phyloP scores from a whole-genome alignment of 1,284 basidiomycete species.

The Puccinia novopanici region DNA sequence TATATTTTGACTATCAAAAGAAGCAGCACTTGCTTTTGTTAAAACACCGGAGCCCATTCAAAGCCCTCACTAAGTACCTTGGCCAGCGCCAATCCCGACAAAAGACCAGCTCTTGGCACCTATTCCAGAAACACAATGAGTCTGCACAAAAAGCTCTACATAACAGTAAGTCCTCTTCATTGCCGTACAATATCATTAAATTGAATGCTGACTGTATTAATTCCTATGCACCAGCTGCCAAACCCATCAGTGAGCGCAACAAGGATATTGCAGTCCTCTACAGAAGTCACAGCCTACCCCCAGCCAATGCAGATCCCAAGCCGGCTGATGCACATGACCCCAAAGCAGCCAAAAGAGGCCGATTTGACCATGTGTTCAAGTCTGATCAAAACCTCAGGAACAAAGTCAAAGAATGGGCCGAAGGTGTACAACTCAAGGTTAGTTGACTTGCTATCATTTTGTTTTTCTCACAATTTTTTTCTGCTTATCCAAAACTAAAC shows the following conservation, averaged over 20 bases:
- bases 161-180: not conserved
- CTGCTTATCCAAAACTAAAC: not conserved
- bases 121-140: not conserved
- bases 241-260: not conserved
- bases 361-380: not conserved
- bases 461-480: not conserved
- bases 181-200: not conserved
- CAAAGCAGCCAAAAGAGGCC: not conserved
- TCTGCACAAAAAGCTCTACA: not conserved
- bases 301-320: not conserved
- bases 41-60: not conserved
- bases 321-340: not conserved
- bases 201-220: no score
- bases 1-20: slow-evolving; percentile 17
- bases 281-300: not conserved
- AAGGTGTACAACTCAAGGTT: slow-evolving; percentile 6
- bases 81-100: slow-evolving; percentile 7
- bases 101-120: not conserved
- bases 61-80: not conserved
- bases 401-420: not conserved
- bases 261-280: not conserved
- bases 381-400: not conserved
- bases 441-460: not conserved
- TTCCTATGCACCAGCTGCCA: not conserved
- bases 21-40: slow-evolving; percentile 5